Conservation (phyloP, 2,329 filamentous ascomycete genomes). For the Tolypocladium pustulatum region DNA sequence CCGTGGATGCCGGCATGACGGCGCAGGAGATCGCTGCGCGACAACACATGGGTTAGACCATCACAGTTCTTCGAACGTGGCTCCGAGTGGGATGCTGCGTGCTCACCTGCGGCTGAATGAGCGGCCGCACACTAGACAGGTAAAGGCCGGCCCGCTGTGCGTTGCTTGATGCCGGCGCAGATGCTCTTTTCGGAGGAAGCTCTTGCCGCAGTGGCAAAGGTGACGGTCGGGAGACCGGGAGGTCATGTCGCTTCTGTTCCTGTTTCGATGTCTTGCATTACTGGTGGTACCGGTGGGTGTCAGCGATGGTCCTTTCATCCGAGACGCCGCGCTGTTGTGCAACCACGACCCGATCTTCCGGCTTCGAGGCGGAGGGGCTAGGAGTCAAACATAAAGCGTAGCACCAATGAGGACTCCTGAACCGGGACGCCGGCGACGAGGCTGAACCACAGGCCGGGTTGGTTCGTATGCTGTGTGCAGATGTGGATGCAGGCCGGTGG, state of each 20-base stretch:
- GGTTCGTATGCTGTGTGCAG: not conserved
- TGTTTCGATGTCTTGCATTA: not conserved
- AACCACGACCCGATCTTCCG: not conserved
- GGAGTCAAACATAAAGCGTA: not conserved
- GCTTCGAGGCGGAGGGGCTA: not conserved
- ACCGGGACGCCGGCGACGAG: not conserved
- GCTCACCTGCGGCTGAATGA: slow-evolving; percentile 28
- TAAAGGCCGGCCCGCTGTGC: slow-evolving; percentile 22
- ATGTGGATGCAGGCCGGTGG: not conserved
- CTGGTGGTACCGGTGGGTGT: not conserved
- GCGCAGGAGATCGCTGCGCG: slow-evolving; percentile 23
- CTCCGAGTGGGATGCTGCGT: not conserved
- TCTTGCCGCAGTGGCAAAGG: slow-evolving; percentile 27
- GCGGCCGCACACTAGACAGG: slow-evolving; percentile 24
- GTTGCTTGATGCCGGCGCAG: slow-evolving; percentile 28
- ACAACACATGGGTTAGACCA: not conserved
- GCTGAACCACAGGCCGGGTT: not conserved
- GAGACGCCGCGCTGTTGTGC: not conserved
- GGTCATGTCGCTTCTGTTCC: slow-evolving; percentile 1
- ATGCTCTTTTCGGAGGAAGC: slow-evolving; percentile 29
- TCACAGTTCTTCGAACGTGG: not conserved
- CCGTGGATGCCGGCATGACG: slow-evolving; percentile 26
- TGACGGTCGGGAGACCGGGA: slow-evolving; percentile 13
- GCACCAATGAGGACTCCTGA: not conserved
- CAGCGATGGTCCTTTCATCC: not conserved